Conservation (phyloP, 1,284 basidiomycete species). For the Coniferiporia sulphurascens region DNA sequence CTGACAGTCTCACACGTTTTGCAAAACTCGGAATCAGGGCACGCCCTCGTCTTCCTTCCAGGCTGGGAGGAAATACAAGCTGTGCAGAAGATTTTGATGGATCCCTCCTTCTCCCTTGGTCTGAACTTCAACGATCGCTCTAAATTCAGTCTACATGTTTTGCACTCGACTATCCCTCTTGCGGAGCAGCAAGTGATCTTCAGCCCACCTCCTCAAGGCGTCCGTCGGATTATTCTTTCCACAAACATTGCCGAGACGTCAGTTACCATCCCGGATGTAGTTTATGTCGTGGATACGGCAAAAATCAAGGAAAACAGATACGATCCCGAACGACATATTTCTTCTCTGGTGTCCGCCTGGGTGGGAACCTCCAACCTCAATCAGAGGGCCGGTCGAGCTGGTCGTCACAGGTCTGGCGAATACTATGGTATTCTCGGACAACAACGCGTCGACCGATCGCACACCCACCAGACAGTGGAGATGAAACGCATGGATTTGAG, state of each 20-base stretch:
- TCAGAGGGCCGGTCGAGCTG: slow-evolving; percentile 91
- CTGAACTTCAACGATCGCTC: slow-evolving; percentile 56
- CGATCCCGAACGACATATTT: slow-evolving; percentile 86
- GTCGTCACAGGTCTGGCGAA: slow-evolving; percentile 87
- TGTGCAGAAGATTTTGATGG: slow-evolving; percentile 67
- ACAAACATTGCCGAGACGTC: slow-evolving; percentile 98
- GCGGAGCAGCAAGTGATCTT: slow-evolving; percentile 91
- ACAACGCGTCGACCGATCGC: slow-evolving; percentile 57
- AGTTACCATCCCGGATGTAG: slow-evolving; percentile 94
- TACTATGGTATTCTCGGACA: slow-evolving; percentile 85
- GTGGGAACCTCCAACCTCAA: slow-evolving; percentile 91
- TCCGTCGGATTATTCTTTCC: slow-evolving; percentile 85
- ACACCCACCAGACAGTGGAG: slow-evolving; percentile 88
- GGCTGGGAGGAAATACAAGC: slow-evolving; percentile 91
- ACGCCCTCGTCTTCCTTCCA: slow-evolving; percentile 89
- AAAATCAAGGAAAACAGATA: slow-evolving; percentile 93
- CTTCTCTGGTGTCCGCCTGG: slow-evolving; percentile 85
- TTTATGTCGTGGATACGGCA: slow-evolving; percentile 89
- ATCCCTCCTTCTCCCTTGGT: slow-evolving; percentile 49
- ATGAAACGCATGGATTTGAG: slow-evolving; percentile 94
- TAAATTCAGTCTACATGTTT: slow-evolving; percentile 76
- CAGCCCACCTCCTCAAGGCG: slow-evolving; percentile 68
- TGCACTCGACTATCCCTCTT: slow-evolving; percentile 90
- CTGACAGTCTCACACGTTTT: slow-evolving; percentile 81
- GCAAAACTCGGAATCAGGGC: slow-evolving; percentile 73